phyloP scores from a whole-genome alignment of 441 rosid species.

The Eutrema salsugineum region DNA sequence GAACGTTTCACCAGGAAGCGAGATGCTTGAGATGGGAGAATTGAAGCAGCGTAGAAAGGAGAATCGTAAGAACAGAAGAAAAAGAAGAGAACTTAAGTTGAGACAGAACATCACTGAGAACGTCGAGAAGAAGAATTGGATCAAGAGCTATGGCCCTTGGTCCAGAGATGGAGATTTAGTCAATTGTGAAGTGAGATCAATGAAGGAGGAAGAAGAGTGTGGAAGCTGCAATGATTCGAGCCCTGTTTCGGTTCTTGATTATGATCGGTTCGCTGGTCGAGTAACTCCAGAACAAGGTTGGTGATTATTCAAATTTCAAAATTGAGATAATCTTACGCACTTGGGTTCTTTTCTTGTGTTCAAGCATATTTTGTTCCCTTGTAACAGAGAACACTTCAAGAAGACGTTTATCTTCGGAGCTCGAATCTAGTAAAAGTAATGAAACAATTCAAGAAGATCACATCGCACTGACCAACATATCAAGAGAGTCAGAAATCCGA shows the following conservation, averaged over 20 bases:
- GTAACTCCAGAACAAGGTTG: conserved; percentile 39
- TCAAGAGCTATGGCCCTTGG: neutral
- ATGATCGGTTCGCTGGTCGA: conserved; percentile 39
- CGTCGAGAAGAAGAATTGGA: neutral
- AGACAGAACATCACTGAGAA: conserved; percentile 10
- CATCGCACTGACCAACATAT: conserved; percentile 15
- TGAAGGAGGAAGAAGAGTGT: conserved; percentile 34
- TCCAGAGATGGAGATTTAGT: conserved; percentile 1
- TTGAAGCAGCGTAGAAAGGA: neutral
- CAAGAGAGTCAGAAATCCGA: conserved; percentile 12
- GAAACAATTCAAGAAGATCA: conserved; percentile 18
- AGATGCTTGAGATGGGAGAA: conserved; percentile 14
- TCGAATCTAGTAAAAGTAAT: conserved; percentile 3
- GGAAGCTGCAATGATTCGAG: conserved; percentile 62
- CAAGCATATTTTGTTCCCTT: neutral
- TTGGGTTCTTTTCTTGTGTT: neutral
- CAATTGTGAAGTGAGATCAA: conserved; percentile 21
- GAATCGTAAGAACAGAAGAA: conserved; percentile 19
- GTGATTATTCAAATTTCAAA: conserved; percentile 8
- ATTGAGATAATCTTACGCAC: neutral
- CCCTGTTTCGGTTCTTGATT: conserved; percentile 95
- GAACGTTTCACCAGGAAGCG: neutral
- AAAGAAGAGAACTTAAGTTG: conserved; percentile 8
- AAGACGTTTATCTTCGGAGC: conserved; percentile 41
- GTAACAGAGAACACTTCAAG: conserved; percentile 41